A percentile compares a stretch with the other conserved stretches of the same genome.
phyloP scores from a whole-genome alignment of 169 alveolate species.

The Theileria annulata region DNA sequence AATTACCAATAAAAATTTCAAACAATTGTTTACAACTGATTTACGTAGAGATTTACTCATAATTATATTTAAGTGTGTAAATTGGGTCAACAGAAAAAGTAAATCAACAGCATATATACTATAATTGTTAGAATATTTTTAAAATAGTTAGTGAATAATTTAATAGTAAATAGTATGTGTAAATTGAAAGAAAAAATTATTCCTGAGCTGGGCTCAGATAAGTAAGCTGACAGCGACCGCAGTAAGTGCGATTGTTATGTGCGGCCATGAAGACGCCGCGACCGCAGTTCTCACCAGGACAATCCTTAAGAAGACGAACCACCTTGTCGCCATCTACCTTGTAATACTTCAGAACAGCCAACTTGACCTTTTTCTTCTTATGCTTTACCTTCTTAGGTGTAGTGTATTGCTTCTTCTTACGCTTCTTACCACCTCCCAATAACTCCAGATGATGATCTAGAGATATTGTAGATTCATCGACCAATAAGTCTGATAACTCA shows the following conservation, averaged over 20 bases:
- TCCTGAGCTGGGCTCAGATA: slow-evolving; percentile 62
- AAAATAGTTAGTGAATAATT: background rate
- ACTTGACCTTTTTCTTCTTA: slow-evolving; percentile 97
- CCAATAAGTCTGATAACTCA: slow-evolving; percentile 34
- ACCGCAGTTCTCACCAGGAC: slow-evolving; percentile 92
- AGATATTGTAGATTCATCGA: slow-evolving; percentile 13
- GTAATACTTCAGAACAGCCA: slow-evolving; percentile 94
- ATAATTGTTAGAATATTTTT: too few species aligned
- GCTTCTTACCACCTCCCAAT: slow-evolving; percentile 91
- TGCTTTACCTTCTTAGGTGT: slow-evolving; percentile 93
- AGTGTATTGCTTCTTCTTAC: slow-evolving; percentile 91
- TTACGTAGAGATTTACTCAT: too few species aligned
- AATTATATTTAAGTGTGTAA: too few species aligned
- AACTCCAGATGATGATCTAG: slow-evolving; percentile 57
- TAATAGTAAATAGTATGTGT: background rate
- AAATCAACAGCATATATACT: too few species aligned
- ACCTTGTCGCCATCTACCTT: slow-evolving; percentile 95
- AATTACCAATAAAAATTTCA: too few species aligned
- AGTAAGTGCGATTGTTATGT: slow-evolving; percentile 96
- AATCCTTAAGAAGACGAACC: slow-evolving; percentile 91
- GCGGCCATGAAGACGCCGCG: slow-evolving; percentile 98
- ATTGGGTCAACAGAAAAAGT: too few species aligned
- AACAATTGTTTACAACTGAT: too few species aligned
- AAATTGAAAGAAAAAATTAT: background rate
- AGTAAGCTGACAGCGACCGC: slow-evolving; percentile 97